Evolutionary conservation across 331 rosid species (phyloP).

Genomic region (Phaseolus coccineus): DNA sequence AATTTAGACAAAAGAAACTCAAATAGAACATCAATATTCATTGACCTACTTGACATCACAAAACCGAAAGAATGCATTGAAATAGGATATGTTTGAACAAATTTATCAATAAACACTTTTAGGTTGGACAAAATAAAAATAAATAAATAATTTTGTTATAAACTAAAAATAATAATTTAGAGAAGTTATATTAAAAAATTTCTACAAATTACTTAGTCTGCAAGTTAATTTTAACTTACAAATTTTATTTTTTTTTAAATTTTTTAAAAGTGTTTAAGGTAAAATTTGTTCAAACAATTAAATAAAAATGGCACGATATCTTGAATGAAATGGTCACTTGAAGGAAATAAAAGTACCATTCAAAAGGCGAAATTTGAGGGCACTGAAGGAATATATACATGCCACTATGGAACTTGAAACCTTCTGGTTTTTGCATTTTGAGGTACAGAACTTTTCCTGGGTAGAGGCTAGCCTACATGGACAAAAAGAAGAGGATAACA

Average conservation of each 20-base stretch:
- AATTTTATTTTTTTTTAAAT: too few relatives aligned
- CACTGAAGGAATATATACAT: slow-evolving; percentile 90
- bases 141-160: too few relatives aligned
- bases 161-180: too few relatives aligned
- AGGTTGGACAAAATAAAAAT: too few relatives aligned
- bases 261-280: too few relatives aligned
- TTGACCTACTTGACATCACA: neutral
- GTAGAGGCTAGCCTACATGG: slow-evolving; percentile 66
- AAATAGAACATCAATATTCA: slow-evolving; percentile 28
- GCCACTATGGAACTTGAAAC: slow-evolving; percentile 81
- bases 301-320: neutral
- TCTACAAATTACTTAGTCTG: too few relatives aligned
- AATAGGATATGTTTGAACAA: too few relatives aligned
- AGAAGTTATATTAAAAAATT: too few relatives aligned
- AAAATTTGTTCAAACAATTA: neutral
- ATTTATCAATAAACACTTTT: too few relatives aligned
- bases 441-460: slow-evolving; percentile 84
- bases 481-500: neutral
- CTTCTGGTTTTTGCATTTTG: slow-evolving; percentile 81
- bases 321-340: slow-evolving; percentile 6
- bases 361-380: slow-evolving; percentile 83
- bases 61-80: slow-evolving; percentile 4
- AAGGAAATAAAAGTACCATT: slow-evolving; percentile 61
- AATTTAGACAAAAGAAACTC: slow-evolving; percentile 41
- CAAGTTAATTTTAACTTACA: too few relatives aligned